Evolutionary conservation across 306 rosid genomes (phyloP), one percentile per base, ranked within the genome.

Genomic region (Trichosanthes truncata): DNA sequence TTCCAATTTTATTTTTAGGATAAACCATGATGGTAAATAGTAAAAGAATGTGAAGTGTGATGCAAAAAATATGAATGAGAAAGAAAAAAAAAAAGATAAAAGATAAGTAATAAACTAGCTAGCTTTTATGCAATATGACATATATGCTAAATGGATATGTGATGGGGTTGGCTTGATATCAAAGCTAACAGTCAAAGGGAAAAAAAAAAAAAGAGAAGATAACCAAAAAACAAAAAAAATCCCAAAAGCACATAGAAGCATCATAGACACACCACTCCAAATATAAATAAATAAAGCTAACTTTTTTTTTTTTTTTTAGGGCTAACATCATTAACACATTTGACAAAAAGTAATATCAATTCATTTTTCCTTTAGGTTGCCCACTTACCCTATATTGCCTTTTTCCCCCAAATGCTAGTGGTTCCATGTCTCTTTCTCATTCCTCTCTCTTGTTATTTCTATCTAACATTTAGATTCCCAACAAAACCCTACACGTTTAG

Each of bases 121-220:
- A 65, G 52, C 49, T 41, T 68, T 68, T 38, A 40, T 35, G 74
- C 29, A 36, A 67, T 4, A 67, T 67, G 38, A 46, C 40, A 72
- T 46, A 46, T 46, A 72, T 72, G 77, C 59, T 45, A 7, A 46
- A 72, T 72, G 90, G 89, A 87, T 87, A 31, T 84, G 85, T 85
- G 23, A 10, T 63, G 23, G 57, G 55, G 59, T 23, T 92, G 96
- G 96, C 97, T 95, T 95, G 84, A 84, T 89, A 83, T 86, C 96
- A 90, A 93, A 89, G 99, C 99, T 84, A 93, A 89, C 93, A 80
- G 87, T 96, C 93, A 90, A 91, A 83, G 82, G 49, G 74, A 57
- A 5, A 20, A 52, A 38, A 76, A 15, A 13, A 48, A 89, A 91
- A 82, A 80, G 36, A 71, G 48, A 6, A 7, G 33, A 29, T 29